These are phyloP conservation scores for Solanum megistacrolobum DNA, from an alignment of 257 asterid species.

Conservation along the genomic window DNA sequence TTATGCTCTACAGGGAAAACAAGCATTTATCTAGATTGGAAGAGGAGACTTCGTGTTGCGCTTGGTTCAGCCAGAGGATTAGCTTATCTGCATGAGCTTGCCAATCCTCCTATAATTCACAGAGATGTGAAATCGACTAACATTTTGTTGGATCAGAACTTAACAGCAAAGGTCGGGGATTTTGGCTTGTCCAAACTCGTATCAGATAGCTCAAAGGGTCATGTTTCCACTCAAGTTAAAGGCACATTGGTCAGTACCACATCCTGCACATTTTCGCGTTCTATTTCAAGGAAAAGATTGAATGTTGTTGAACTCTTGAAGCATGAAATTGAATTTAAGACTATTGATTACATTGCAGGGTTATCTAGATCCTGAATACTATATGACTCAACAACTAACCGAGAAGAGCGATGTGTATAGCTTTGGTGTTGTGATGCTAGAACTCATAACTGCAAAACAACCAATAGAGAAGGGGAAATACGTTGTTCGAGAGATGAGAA, in stretches of 20 bases:
- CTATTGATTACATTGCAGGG: constrained; percentile 35
- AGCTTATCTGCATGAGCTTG: constrained; percentile 85
- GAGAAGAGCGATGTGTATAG: constrained; percentile 94
- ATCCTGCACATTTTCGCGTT: not conserved
- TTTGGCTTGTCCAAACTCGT: constrained; percentile 90
- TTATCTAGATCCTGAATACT: constrained; percentile 88
- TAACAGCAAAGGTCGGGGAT: constrained; percentile 91
- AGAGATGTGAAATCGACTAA: constrained; percentile 84
- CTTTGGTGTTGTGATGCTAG: constrained; percentile 94
- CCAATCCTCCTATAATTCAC: constrained; percentile 90
- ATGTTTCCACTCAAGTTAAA: constrained; percentile 92
- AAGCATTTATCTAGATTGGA: constrained; percentile 77
- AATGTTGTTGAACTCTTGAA: not conserved
- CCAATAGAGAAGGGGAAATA: constrained; percentile 91
- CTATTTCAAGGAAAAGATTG: not conserved
- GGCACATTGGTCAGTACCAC: constrained; percentile 67
- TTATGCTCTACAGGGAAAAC: constrained; percentile 43
- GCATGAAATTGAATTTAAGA: not conserved
- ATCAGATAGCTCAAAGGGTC: constrained; percentile 71
- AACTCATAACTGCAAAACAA: constrained; percentile 67
- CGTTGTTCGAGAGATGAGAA: constrained; percentile 65
- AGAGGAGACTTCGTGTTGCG: constrained; percentile 64
- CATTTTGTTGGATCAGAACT: constrained; percentile 68
- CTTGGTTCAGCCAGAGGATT: constrained; percentile 94
- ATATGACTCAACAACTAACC: constrained; percentile 87